Evolutionary conservation across 768 basidiomycete genomes (phyloP).

Genomic region (Tricholoma terreum): DNA sequence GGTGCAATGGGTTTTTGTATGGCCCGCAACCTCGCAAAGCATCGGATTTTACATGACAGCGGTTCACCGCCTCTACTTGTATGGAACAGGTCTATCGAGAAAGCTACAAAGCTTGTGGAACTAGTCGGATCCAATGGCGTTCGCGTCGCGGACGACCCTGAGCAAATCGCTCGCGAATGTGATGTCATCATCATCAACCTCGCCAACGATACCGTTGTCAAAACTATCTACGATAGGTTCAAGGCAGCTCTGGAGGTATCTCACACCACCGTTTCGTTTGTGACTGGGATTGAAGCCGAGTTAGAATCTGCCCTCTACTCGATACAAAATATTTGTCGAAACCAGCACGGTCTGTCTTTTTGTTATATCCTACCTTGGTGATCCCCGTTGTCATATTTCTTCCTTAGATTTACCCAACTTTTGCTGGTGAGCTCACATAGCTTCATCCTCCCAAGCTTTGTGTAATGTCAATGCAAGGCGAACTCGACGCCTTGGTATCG

Average conservation of each 20-base stretch:
- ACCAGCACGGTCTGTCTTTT: conserved; percentile 78
- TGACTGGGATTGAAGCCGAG: conserved; percentile 6
- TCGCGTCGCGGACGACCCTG: conserved; percentile 51
- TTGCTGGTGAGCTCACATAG: conserved; percentile 39
- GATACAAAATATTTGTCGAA: conserved; percentile 78
- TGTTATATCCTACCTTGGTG: background rate
- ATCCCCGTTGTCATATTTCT: conserved; percentile 7
- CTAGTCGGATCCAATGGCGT: conserved; percentile 53
- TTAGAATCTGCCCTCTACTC: conserved; percentile 41
- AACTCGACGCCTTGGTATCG: conserved; percentile 68
- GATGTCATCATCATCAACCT: conserved; percentile 79
- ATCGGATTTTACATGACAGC: conserved; percentile 28
- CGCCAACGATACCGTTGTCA: conserved; percentile 67
- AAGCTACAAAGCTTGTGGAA: conserved; percentile 54
- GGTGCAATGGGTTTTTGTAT: conserved; percentile 75
- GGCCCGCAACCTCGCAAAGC: conserved; percentile 74
- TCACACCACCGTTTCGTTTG: background rate
- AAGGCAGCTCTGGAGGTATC: conserved; percentile 55
- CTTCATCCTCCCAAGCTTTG: background rate
- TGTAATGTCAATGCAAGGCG: conserved; percentile 35
- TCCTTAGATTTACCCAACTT: conserved; percentile 50
- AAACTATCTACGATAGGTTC: conserved; percentile 58
- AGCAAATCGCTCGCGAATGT: conserved; percentile 60
- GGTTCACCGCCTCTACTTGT: conserved; percentile 56
- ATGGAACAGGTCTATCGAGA: conserved; percentile 71